Percentiles rank a stretch among this genome's conserved stretches.
phyloP scores from a whole-genome alignment of 2,329 filamentous ascomycete species.

The Grosmannia huntii region DNA sequence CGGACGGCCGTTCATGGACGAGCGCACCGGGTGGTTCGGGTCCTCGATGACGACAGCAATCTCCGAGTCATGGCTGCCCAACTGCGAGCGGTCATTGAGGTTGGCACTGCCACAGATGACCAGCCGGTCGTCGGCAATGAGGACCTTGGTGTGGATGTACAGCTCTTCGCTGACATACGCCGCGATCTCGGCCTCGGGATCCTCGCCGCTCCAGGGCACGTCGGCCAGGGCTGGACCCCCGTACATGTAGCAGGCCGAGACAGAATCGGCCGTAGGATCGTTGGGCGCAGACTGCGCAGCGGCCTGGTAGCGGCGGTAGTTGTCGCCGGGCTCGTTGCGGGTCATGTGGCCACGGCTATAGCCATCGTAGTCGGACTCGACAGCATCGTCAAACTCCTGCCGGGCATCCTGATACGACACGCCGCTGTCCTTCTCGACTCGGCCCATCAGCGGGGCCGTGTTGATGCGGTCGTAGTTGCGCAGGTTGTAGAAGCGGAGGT shows the following conservation, averaged over 20 bases:
- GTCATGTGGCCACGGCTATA: conserved; percentile 14
- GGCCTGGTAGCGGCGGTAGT: conserved; percentile 61
- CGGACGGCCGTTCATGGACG: conserved; percentile 58
- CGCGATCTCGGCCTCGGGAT: conserved; percentile 40
- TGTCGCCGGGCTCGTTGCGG: conserved; percentile 23
- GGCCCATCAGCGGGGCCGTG: conserved; percentile 45
- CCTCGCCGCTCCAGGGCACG: background rate
- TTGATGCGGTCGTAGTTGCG: conserved; percentile 79
- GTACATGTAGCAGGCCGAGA: conserved; percentile 75
- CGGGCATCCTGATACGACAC: conserved; percentile 55
- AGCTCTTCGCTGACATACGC: conserved; percentile 51
- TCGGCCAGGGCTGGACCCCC: conserved; percentile 55
- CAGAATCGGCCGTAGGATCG: conserved; percentile 53
- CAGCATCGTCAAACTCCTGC: conserved; percentile 46
- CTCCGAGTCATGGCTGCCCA: conserved; percentile 77
- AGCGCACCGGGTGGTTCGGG: conserved; percentile 48
- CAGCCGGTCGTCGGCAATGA: conserved; percentile 70
- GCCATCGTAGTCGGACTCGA: conserved; percentile 32
- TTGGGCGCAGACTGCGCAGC: conserved; percentile 35
- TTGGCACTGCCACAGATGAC: conserved; percentile 65
- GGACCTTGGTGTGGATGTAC: conserved; percentile 53
- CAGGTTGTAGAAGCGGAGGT: conserved; percentile 77
- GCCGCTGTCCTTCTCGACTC: conserved; percentile 48
- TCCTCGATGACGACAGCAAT: conserved; percentile 82
- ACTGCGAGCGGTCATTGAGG: conserved; percentile 55